Conservation (phyloP, 768 basidiomycete genomes). For the Leucocoprinus birnbaumii region DNA sequence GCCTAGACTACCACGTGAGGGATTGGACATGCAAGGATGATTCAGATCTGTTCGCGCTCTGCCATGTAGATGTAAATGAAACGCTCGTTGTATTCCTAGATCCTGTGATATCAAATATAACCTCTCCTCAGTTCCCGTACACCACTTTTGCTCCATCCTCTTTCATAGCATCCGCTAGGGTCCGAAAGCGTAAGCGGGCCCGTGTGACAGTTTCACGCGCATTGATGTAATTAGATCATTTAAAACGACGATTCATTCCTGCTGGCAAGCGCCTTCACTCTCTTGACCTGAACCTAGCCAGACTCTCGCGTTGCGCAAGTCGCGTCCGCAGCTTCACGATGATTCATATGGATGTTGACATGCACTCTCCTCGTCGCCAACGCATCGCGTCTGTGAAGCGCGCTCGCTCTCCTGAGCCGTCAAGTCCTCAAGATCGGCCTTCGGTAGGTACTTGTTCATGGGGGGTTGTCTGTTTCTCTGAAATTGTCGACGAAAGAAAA, state of each 20-base stretch:
- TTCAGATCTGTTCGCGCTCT: neutral
- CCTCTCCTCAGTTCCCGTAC: neutral
- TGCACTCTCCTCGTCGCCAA: slow-evolving; percentile 33
- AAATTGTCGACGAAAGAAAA: slow-evolving; percentile 46
- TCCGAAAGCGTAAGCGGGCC: neutral
- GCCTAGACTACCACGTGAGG: slow-evolving; percentile 66
- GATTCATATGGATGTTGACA: slow-evolving; percentile 56
- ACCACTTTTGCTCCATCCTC: too few species aligned
- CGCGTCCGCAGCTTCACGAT: slow-evolving; percentile 17
- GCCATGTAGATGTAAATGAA: neutral
- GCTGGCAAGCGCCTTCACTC: neutral
- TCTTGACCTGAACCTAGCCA: neutral
- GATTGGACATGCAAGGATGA: slow-evolving; percentile 56
- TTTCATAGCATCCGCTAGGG: too few species aligned
- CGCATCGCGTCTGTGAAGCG: slow-evolving; percentile 42
- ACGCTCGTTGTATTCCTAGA: neutral
- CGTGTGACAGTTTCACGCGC: slow-evolving; percentile 1
- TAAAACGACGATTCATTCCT: neutral
- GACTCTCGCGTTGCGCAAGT: slow-evolving; percentile 7
- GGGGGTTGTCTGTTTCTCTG: neutral
- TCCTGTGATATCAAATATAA: neutral
- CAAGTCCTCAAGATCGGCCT: slow-evolving; percentile 46
- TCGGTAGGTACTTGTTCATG: slow-evolving; percentile 34
- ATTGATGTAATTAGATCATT: neutral
- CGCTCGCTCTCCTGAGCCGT: slow-evolving; percentile 53